Base-by-base conservation (phyloP, 1,284 basidiomycete genomes). In the Puccinia horiana region DNA sequence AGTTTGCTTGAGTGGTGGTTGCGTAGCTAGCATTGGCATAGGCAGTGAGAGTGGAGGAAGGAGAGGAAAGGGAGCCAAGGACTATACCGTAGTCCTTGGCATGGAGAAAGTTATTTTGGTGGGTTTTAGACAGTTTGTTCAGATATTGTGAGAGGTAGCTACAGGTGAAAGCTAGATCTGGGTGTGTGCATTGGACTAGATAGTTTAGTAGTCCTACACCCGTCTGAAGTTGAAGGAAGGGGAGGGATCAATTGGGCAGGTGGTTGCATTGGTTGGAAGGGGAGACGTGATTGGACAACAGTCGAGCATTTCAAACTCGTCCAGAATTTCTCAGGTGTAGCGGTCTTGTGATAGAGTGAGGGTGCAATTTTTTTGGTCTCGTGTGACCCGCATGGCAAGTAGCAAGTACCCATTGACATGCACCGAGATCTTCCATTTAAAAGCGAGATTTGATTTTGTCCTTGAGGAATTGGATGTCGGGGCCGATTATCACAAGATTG, bases 111-210 rank as follows among this genome's bases (percentile, higher is more conserved):
- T 72, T 72, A 26, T 23, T 44, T 20, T 47, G 40, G 20, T 72
- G 69, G 32, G 29, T 54, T 12, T 52, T 49, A 44, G 44, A 52
- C 32, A 44, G 72, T 9, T 2, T 29, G 37, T 52, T 74, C 9
- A 74, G 72, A 54, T 42, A 69, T 44, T 69, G 67, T 9, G 74
- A 76, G 6, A 76, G 40, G 20, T 76, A 58, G 37, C 9, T 12
- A 23, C 74, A 76, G 26, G 37, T 14, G 26, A 76, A 76, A 37
- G 74, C 52, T 47, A 75, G 52, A 56, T 75, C 47, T 2, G 73
- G 73, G 9, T 49, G 5, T 8, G 73, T 56, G 52, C 52, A 75
- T 56, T 75, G 73, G 32, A 75, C 73, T 26, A 75, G 73, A 35
- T 75, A 75, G 52, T 75, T 75, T 4, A 75, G 35, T 9, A 40